phyloP scores from a whole-genome alignment of 2,329 filamentous ascomycete genomes.

The Dactylonectria macrodidyma region DNA sequence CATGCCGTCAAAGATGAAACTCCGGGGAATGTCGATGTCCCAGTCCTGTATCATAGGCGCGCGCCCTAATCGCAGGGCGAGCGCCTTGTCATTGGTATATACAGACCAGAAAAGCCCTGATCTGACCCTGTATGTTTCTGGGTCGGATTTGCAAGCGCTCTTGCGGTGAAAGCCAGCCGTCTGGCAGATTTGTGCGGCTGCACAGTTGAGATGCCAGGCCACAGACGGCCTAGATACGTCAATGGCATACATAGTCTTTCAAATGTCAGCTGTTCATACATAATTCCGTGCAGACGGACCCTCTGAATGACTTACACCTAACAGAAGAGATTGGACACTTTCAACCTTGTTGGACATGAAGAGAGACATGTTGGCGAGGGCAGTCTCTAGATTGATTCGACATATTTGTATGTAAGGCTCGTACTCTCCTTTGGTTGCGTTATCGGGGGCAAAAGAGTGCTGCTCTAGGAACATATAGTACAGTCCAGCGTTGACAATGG shows the following conservation, averaged over 20 bases:
- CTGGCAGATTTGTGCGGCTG: slow-evolving; percentile 73
- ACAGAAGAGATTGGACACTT: slow-evolving; percentile 71
- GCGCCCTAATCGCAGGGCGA: slow-evolving; percentile 72
- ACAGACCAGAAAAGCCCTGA: slow-evolving; percentile 64
- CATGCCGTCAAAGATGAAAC: slow-evolving; percentile 60
- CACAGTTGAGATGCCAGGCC: slow-evolving; percentile 74
- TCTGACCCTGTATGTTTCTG: slow-evolving; percentile 54
- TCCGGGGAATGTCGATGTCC: slow-evolving; percentile 68
- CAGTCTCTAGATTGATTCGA: slow-evolving; percentile 65
- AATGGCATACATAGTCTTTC: slow-evolving; percentile 72
- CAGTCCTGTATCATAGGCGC: slow-evolving; percentile 71
- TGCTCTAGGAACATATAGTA: slow-evolving; percentile 67
- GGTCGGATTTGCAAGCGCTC: slow-evolving; percentile 52
- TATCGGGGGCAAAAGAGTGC: slow-evolving; percentile 54
- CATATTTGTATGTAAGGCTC: slow-evolving; percentile 58
- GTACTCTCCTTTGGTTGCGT: slow-evolving; percentile 53
- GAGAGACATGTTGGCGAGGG: slow-evolving; percentile 66
- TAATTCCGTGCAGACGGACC: background rate
- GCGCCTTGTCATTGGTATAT: slow-evolving; percentile 71
- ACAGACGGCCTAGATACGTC: slow-evolving; percentile 74
- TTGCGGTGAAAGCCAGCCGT: slow-evolving; percentile 73
- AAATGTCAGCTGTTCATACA: slow-evolving; percentile 19
- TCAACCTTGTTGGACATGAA: slow-evolving; percentile 68
- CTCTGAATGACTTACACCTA: slow-evolving; percentile 63
- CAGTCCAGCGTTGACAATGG: slow-evolving; percentile 64